Evolutionary conservation across 257 asterid species (phyloP).

Genomic region (Mentha longifolia): DNA sequence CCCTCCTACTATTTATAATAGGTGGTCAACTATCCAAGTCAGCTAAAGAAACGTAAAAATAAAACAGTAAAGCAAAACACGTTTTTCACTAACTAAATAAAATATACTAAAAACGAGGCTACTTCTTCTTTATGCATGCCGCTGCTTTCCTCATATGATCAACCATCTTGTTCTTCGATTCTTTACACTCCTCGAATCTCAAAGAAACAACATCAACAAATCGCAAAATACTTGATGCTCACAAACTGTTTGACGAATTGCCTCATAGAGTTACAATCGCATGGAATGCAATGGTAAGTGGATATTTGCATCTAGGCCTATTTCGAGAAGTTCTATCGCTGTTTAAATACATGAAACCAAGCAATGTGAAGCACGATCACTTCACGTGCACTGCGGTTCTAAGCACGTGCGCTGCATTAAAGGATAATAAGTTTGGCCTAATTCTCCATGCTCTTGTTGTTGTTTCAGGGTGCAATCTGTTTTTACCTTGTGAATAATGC

Average conservation of each 20-base stretch:
- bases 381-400: conserved; percentile 63
- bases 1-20: too few species aligned
- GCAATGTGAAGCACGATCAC: conserved; percentile 47
- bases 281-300: conserved; percentile 77
- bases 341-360: conserved; percentile 50
- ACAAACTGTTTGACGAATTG: conserved; percentile 70
- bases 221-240: too few species aligned
- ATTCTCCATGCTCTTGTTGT: conserved; percentile 49
- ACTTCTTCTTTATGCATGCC: too few species aligned
- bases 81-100: too few species aligned
- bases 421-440: conserved; percentile 45
- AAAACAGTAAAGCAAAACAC: too few species aligned
- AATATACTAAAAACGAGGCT: too few species aligned
- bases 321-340: conserved; percentile 56
- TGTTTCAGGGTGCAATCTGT: conserved; percentile 49
- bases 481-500: conserved; percentile 66
- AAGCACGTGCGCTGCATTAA: conserved; percentile 55
- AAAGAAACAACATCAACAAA: too few species aligned
- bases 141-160: too few species aligned
- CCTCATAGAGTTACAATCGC: conserved; percentile 58
- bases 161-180: too few species aligned
- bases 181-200: too few species aligned
- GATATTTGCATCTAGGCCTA: conserved; percentile 57
- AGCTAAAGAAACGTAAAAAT: too few species aligned
- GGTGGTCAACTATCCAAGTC: too few species aligned